These are phyloP conservation scores for Prototheca stagnorum DNA, from an alignment of 163 green algal genomes.

Conservation along the genomic window DNA sequence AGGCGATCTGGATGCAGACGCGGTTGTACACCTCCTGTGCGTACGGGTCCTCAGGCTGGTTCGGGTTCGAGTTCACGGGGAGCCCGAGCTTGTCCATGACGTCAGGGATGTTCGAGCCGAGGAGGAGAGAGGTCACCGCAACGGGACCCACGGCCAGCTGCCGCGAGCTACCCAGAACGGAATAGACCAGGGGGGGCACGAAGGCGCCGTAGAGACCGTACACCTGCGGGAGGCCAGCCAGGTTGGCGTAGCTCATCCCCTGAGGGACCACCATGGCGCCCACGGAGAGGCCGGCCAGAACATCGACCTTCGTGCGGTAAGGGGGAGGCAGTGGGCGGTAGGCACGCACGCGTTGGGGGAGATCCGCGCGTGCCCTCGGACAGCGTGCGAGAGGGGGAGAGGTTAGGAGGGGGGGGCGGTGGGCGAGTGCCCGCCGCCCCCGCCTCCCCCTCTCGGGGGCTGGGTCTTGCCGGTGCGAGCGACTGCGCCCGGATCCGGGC, in stretches of 20 bases:
- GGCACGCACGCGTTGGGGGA: not conserved
- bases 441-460: not conserved
- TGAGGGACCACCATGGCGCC: slow-evolving; percentile 43
- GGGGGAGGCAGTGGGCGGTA: not conserved
- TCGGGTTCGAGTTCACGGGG: slow-evolving; percentile 9
- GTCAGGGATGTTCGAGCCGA: slow-evolving; percentile 20
- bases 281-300: slow-evolving; percentile 35
- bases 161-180: slow-evolving; percentile 40
- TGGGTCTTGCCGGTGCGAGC: too few species aligned
- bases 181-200: slow-evolving; percentile 51
- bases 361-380: not conserved
- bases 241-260: slow-evolving; percentile 42
- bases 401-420: not conserved
- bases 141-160: slow-evolving; percentile 65
- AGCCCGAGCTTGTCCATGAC: slow-evolving; percentile 10
- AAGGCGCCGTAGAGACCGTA: slow-evolving; percentile 50
- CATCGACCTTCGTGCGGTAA: slow-evolving; percentile 13
- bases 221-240: slow-evolving; percentile 30
- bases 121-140: slow-evolving; percentile 58
- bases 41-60: slow-evolving; percentile 12
- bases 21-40: slow-evolving; percentile 31
- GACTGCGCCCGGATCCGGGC: too few species aligned
- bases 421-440: too few species aligned
- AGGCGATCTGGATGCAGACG: slow-evolving; percentile 34
- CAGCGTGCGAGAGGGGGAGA: not conserved